Percentiles rank a stretch among this genome's conserved stretches.
Conservation (phyloP, 257 asterid species). For the Avicennia marina region DNA sequence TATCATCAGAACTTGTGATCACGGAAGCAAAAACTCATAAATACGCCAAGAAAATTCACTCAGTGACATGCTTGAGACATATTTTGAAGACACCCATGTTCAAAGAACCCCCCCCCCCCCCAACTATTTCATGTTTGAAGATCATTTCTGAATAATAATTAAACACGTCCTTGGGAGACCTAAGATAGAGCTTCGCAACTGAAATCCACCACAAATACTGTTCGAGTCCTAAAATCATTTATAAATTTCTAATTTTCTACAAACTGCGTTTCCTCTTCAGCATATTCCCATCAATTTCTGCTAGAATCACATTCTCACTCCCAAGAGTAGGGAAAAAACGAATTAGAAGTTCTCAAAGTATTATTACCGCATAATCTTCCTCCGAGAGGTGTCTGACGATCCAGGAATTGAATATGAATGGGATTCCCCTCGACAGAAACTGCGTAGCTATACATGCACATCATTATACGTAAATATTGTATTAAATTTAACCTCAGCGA, state of each 20-base stretch:
- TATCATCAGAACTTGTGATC: too few species aligned
- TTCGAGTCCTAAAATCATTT: background rate
- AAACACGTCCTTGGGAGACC: background rate
- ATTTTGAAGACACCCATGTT: too few species aligned
- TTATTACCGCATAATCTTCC: constrained; percentile 78
- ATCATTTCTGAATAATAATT: background rate
- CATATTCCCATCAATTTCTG: background rate
- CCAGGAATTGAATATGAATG: constrained; percentile 92
- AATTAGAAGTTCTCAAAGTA: background rate
- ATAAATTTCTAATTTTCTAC: background rate
- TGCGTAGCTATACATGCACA: constrained; percentile 67
- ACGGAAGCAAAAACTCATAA: too few species aligned
- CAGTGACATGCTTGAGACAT: too few species aligned
- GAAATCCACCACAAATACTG: too few species aligned
- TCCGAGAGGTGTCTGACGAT: constrained; percentile 73
- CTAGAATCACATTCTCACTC: background rate
- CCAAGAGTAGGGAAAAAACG: background rate
- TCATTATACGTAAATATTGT: background rate
- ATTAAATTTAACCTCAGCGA: background rate
- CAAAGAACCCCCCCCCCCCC: too few species aligned
- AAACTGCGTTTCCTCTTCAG: background rate
- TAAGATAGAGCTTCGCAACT: background rate
- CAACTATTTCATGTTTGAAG: background rate
- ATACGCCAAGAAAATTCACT: too few species aligned
- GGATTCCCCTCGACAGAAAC: constrained; percentile 88